Evolutionary conservation across 73 alveolate species (phyloP), one percentile per base, ranked within the genome.

Genomic region (Effrenium voratum): DNA sequence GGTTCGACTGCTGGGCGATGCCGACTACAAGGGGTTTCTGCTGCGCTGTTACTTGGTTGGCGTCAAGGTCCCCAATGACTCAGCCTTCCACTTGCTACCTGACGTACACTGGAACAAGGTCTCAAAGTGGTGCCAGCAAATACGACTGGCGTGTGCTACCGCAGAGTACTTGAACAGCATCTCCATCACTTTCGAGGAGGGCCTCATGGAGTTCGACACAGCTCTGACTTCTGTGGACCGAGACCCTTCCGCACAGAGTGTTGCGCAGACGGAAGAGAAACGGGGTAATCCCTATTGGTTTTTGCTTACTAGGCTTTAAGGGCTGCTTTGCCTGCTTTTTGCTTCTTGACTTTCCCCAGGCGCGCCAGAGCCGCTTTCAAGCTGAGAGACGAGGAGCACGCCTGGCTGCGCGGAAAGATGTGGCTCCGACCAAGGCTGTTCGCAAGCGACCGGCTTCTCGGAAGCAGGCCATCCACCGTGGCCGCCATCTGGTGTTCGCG

Each of bases 121-220:
- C 36, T 5, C 80, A 26, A 68, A 68, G 46, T 32, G 80, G 80
- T 32, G 80, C 28, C 80, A 68, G 22, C 47, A 68, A 2, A 68
- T 68, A 13, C 80, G 80, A 5, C 46, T 68, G 5, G 80, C 80
- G 30, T n/a, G 30, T 43, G 80, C 80, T 3, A 32, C 80, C 5
- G 4, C 22, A 2, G 80, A 68, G 46, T 68, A 32, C 46, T 10
- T 68, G 36, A 46, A 68, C 80, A 68, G 80, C 80, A 32, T 26
- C 44, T 10, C 44, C 24, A 3, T 68, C 44, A 46, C 30, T 2
- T 68, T 68, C 22, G 80, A n/a, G 28, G 22, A 13, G 4, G 80
- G 80, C 5, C 47, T 68, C 5, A n/a, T 68, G 80, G 80, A 68
- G 36, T 68, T 68, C 46, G 80, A 68, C 80, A n/a, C 80, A n/a